Base-by-base conservation (phyloP, 257 asterid genomes). In the Mentha longifolia region DNA sequence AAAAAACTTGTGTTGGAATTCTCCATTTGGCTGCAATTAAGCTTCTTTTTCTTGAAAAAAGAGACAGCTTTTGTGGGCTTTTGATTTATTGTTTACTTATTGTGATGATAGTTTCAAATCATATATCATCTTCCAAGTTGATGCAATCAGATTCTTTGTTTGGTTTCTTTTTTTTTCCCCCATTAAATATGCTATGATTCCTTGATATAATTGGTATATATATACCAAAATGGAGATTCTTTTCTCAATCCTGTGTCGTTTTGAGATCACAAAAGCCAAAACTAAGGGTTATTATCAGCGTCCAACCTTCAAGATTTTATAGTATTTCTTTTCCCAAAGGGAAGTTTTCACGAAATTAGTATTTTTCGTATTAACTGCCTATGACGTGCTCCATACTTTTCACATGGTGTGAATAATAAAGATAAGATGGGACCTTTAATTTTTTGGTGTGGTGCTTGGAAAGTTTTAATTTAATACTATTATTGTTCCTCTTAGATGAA, bases 361-460 rank as follows among this genome's bases (percentile, higher is more conserved):
- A 72, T 57, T 78, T 45, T 25, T 15, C 70, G 22, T 4, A 61
- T 35, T 55, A 57, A 74, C 76, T 68, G 73, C 49, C 66, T 46
- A 41, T 62, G 67, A 68, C 75, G 65, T 78, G 76, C 79, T 69
- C 79, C 79, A 78, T 78, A 78, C 76, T 74, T 64, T 68, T 59
- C 82, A 78, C 79, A 57, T 74, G 82, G 71, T 37, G 31, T 46
- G 68, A 56, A 35, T 69, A 33, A 65, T 11, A 33, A 33, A 14
- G 70, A 65, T 65, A 30, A 58, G 25, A 47, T 55, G 68, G 72
- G 73, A 42, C 73, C 73, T 70, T 47, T 55, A 15, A 64, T 46
- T 65, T 12, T 30, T 52, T 51, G 73, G 30, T 64, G 58, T 46
- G 63, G n/a, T 42, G 61, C 22, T 19, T 2, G 55, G 14, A 49